Percentiles rank a stretch among this genome's conserved stretches.
phyloP scores from a whole-genome alignment of 202 grass and related monocot genomes.

The Setaria italica region DNA sequence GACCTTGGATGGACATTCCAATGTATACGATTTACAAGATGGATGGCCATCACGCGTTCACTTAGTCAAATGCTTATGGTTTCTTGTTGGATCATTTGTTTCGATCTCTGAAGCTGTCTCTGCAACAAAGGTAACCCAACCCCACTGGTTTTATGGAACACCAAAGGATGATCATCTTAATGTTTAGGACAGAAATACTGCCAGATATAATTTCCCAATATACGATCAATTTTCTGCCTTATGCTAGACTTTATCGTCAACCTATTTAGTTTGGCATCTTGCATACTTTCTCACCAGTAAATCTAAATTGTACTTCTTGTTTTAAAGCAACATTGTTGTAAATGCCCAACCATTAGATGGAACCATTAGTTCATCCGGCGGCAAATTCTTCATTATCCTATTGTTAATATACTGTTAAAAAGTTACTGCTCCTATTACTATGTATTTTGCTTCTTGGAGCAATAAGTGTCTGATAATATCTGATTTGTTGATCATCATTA shows the following conservation, averaged over 20 bases:
- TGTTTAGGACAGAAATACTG: slow-evolving; percentile 9
- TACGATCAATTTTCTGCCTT: neutral
- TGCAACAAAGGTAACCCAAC: neutral
- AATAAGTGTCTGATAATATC: neutral
- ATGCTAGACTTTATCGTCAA: neutral
- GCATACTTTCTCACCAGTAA: neutral
- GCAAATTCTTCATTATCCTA: slow-evolving; percentile 9
- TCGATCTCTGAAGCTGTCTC: neutral
- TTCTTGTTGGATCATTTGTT: neutral
- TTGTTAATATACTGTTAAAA: slow-evolving; percentile 9
- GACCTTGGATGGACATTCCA: neutral
- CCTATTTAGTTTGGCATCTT: neutral
- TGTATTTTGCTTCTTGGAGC: slow-evolving; percentile 6
- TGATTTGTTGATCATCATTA: slow-evolving; percentile 18
- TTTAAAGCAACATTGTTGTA: neutral
- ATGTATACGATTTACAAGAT: neutral
- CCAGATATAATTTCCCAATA: neutral
- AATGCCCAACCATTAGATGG: neutral
- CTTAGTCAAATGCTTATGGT: neutral
- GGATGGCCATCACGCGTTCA: neutral
- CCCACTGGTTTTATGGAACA: neutral
- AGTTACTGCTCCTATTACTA: neutral
- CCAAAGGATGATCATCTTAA: slow-evolving; percentile 14
- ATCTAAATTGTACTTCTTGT: neutral
- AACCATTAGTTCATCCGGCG: neutral